These are phyloP conservation scores for Fallopia convolvulus DNA, from an alignment of 148 eudicot genomes.

Conservation along the genomic window DNA sequence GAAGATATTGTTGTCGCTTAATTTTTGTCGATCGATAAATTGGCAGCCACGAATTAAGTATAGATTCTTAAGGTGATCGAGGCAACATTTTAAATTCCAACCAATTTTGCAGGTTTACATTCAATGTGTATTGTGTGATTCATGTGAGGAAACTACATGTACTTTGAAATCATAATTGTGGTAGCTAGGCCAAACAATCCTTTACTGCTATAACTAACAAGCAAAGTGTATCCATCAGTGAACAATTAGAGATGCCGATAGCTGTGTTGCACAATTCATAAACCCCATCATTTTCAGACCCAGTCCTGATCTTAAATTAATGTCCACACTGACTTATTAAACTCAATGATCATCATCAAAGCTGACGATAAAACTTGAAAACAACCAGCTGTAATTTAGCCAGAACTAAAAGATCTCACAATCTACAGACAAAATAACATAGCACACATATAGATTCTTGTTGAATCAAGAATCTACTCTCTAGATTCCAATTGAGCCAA, in stretches of 20 bases:
- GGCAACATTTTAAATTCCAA: neutral
- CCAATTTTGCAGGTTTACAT: neutral
- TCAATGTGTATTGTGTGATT: neutral
- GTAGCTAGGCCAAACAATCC: neutral
- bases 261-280: neutral
- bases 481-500: slow-evolving; percentile 12
- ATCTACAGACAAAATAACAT: neutral
- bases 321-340: neutral
- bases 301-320: neutral
- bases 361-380: neutral
- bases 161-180: neutral
- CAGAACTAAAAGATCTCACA: neutral
- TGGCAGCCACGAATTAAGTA: no score
- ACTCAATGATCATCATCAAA: neutral
- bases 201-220: neutral
- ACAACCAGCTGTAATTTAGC: neutral
- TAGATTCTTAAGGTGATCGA: no score
- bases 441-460: neutral
- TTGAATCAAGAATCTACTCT: neutral
- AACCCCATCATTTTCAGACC: neutral
- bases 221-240: neutral
- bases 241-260: neutral
- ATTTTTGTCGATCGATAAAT: no score
- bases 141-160: neutral
- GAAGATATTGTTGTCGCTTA: no score